These are phyloP conservation scores for Alternaria brassicae DNA, from an alignment of 2,329 filamentous ascomycete species.

Conservation along the genomic window DNA sequence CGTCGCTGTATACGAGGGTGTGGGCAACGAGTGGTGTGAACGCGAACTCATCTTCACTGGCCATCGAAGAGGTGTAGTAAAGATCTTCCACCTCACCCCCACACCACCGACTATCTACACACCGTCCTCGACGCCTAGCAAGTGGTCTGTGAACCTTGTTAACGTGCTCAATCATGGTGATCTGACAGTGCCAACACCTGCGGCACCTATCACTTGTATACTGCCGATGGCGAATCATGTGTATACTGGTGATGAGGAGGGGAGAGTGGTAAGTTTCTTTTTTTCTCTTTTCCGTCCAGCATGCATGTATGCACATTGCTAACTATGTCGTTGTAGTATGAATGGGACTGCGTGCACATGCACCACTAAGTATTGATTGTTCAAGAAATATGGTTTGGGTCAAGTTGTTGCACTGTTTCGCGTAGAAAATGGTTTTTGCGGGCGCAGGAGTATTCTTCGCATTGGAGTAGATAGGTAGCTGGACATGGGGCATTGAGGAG, in stretches of 20 bases:
- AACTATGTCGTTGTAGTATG: constrained; percentile 53
- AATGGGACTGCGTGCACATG: constrained; percentile 64
- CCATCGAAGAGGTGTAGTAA: constrained; percentile 82
- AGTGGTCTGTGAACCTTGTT: constrained; percentile 79
- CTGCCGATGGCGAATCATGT: constrained; percentile 81
- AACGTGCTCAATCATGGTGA: constrained; percentile 84
- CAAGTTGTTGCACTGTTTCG: too few species aligned
- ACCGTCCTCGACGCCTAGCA: constrained; percentile 22
- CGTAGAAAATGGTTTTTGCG: too few species aligned
- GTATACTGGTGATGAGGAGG: constrained; percentile 94
- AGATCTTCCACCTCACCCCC: constrained; percentile 68
- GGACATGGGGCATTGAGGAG: too few species aligned
- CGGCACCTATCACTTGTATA: constrained; percentile 82
- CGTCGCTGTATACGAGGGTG: constrained; percentile 92
- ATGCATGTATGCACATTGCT: too few species aligned
- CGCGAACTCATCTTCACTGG: constrained; percentile 87
- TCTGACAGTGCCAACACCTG: constrained; percentile 54
- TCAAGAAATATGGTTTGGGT: too few species aligned
- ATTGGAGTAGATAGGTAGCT: too few species aligned
- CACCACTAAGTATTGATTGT: constrained; percentile 39
- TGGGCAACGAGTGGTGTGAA: constrained; percentile 89
- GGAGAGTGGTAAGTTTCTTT: constrained; percentile 71
- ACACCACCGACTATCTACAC: constrained; percentile 58
- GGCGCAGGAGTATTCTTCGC: too few species aligned
- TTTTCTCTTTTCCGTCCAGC: too few species aligned